Conservation (phyloP, 2,329 filamentous ascomycete genomes). For the Xylaria sp. region DNA sequence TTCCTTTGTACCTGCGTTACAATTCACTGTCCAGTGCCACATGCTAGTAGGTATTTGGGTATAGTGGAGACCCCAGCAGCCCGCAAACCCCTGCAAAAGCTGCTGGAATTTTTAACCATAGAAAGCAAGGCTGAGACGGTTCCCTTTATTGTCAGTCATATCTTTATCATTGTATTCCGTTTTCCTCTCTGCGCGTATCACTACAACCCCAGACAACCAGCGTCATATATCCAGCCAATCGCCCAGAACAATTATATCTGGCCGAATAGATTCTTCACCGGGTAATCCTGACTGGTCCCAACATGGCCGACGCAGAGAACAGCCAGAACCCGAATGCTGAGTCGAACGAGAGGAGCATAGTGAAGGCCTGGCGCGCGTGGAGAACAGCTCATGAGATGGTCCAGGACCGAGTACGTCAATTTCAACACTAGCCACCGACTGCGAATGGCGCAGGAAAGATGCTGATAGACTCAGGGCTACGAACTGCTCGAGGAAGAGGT, state of each 20-base stretch:
- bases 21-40: background rate
- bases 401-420: conserved; percentile 78
- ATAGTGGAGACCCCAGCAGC: conserved; percentile 20
- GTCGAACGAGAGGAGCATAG: conserved; percentile 63
- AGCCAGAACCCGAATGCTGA: conserved; percentile 47
- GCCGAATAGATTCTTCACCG: background rate
- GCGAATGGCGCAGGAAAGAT: background rate
- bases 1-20: conserved; percentile 13
- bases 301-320: conserved; percentile 57
- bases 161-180: conserved; percentile 8
- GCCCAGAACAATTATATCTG: background rate
- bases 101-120: conserved; percentile 43
- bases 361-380: conserved; percentile 92
- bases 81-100: conserved; percentile 35
- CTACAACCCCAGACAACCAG: background rate
- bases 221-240: background rate
- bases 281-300: conserved; percentile 36
- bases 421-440: conserved; percentile 25
- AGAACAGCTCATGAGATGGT: conserved; percentile 96
- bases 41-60: background rate
- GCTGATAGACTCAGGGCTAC: conserved; percentile 76
- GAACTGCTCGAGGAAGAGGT: conserved; percentile 90
- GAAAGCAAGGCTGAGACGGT: conserved; percentile 45
- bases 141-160: conserved; percentile 10
- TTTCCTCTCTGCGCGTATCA: conserved; percentile 1